phyloP scores from a whole-genome alignment of 805 yeast genomes.

The Saccharomycopsis guyanensis region DNA sequence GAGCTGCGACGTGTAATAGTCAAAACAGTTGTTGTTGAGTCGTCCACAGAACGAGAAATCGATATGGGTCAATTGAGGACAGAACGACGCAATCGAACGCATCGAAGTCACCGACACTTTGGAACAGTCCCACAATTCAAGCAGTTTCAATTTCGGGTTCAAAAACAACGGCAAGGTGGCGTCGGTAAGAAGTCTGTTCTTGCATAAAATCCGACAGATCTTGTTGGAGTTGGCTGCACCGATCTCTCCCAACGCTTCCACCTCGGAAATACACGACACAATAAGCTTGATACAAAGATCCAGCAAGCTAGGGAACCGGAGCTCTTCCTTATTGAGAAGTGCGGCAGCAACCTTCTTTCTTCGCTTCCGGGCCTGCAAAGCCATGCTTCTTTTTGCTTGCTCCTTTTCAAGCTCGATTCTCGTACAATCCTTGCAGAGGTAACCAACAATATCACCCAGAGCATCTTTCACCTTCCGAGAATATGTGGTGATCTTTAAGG shows the following conservation, averaged over 20 bases:
- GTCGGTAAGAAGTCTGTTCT: constrained; percentile 73
- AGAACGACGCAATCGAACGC: constrained; percentile 63
- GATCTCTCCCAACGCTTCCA: constrained; percentile 81
- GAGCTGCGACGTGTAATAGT: constrained; percentile 55
- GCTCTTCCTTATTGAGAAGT: constrained; percentile 62
- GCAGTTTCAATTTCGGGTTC: constrained; percentile 42
- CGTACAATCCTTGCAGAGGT: constrained; percentile 59
- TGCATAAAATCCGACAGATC: constrained; percentile 68
- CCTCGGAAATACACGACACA: constrained; percentile 59
- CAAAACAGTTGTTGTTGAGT: constrained; percentile 66
- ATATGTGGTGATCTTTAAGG: constrained; percentile 13
- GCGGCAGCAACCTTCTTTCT: constrained; percentile 81
- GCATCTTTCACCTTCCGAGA: constrained; percentile 25
- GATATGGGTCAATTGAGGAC: constrained; percentile 63
- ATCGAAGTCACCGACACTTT: constrained; percentile 58
- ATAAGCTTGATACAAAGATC: constrained; percentile 70
- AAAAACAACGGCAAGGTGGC: constrained; percentile 69
- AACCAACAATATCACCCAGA: constrained; percentile 47
- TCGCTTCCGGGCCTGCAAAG: constrained; percentile 59
- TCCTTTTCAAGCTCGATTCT: constrained; percentile 35
- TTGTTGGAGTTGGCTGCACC: constrained; percentile 65
- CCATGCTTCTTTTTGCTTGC: constrained; percentile 39
- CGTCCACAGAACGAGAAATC: constrained; percentile 91
- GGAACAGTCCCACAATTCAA: constrained; percentile 93
- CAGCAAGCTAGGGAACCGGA: constrained; percentile 63